Percentiles rank a stretch among this genome's conserved stretches.
Conservation (phyloP, 805 yeast genomes). For the Cyberlindnera meyerae region DNA sequence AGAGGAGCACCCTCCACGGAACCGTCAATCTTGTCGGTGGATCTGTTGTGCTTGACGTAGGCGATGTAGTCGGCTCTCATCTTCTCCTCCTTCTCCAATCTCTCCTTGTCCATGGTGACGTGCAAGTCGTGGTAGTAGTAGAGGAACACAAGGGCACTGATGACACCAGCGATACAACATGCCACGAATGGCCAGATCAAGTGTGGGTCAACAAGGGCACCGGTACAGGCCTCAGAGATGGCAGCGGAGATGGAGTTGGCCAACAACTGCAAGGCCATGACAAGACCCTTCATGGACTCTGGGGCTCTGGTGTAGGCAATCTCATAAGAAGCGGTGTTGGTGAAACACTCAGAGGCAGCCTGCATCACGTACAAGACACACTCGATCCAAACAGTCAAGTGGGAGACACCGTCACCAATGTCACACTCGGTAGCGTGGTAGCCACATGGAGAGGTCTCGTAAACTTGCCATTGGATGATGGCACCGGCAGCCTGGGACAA, state of each 20-base stretch:
- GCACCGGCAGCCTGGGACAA: slow-evolving; percentile 28
- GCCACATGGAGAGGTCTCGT: slow-evolving; percentile 70
- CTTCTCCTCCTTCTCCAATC: slow-evolving; percentile 18
- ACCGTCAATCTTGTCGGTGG: slow-evolving; percentile 1
- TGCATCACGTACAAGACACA: slow-evolving; percentile 61
- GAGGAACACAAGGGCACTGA: slow-evolving; percentile 56
- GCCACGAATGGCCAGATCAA: slow-evolving; percentile 66
- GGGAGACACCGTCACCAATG: slow-evolving; percentile 22
- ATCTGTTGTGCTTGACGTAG: slow-evolving; percentile 3
- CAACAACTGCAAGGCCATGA: slow-evolving; percentile 53
- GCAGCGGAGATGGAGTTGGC: slow-evolving; percentile 78
- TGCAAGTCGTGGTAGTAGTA: slow-evolving; percentile 20
- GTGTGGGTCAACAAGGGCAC: slow-evolving; percentile 65
- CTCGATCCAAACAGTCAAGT: slow-evolving; percentile 65
- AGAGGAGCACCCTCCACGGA: background rate
- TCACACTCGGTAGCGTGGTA: slow-evolving; percentile 55
- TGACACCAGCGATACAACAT: slow-evolving; percentile 51
- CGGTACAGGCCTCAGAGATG: slow-evolving; percentile 64
- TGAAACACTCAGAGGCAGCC: slow-evolving; percentile 73
- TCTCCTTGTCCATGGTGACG: slow-evolving; percentile 19
- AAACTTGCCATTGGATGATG: slow-evolving; percentile 65
- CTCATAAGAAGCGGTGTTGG: slow-evolving; percentile 77
- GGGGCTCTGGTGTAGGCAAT: slow-evolving; percentile 85
- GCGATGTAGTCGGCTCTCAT: slow-evolving; percentile 11
- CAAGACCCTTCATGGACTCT: slow-evolving; percentile 39